Evolutionary conservation across 345 rosid species (phyloP).

Genomic region (Eucalyptus cloeziana): DNA sequence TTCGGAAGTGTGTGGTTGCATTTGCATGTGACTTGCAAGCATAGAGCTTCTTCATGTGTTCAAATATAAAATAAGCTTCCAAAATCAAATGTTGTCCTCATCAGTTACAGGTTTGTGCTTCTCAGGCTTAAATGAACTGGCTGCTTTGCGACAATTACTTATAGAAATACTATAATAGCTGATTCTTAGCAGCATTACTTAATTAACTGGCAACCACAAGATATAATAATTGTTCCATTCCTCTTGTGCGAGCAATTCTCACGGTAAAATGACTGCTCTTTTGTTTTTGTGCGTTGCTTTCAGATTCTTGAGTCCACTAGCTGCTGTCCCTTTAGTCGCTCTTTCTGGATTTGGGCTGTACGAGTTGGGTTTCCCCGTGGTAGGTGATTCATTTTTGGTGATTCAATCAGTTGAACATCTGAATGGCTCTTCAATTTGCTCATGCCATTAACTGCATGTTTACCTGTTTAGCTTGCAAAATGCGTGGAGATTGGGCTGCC

Average conservation of each 20-base stretch:
- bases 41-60: background rate
- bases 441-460: background rate
- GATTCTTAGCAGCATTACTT: background rate
- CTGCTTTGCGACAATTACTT: background rate
- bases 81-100: background rate
- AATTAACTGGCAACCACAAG: background rate
- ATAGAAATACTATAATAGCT: background rate
- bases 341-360: slow-evolving; percentile 92
- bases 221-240: background rate
- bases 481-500: slow-evolving; percentile 95
- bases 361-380: slow-evolving; percentile 89
- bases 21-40: background rate
- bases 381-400: slow-evolving; percentile 6
- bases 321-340: slow-evolving; percentile 88
- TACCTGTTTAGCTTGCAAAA: slow-evolving; percentile 54
- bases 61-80: background rate
- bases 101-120: background rate
- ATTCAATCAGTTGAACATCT: background rate
- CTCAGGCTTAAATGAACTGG: background rate
- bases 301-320: slow-evolving; percentile 83
- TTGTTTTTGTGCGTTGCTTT: background rate
- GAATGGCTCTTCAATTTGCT: background rate
- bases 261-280: background rate
- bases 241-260: background rate
- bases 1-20: background rate